phyloP scores from a whole-genome alignment of 2,329 filamentous ascomycete species.

The Aschersonia sp. region DNA sequence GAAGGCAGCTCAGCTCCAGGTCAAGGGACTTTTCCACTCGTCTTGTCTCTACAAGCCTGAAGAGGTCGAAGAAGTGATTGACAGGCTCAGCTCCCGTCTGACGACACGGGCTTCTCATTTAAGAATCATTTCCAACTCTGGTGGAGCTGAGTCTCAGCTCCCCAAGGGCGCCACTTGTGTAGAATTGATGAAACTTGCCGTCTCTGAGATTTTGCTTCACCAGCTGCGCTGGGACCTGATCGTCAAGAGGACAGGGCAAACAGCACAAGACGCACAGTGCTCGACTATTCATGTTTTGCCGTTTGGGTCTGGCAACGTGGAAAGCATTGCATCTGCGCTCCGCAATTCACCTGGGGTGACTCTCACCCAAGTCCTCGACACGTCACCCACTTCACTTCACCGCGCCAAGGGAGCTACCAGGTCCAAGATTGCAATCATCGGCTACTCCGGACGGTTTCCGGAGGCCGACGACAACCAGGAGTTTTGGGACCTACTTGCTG shows the following conservation, averaged over 20 bases:
- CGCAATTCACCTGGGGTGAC: neutral
- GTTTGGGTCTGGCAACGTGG: neutral
- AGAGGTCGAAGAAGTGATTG: neutral
- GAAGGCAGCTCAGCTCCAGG: neutral
- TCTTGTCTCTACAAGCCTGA: neutral
- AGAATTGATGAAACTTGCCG: neutral
- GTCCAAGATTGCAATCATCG: slow-evolving; percentile 2
- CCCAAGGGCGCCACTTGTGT: neutral
- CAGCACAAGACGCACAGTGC: neutral
- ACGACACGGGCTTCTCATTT: neutral
- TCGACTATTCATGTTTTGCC: neutral
- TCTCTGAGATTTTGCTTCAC: neutral
- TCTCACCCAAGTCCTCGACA: neutral
- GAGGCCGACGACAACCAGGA: neutral
- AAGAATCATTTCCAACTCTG: neutral
- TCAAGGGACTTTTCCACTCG: neutral
- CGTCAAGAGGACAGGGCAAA: neutral
- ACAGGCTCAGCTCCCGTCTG: neutral
- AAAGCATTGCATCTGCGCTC: neutral
- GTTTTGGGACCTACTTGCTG: slow-evolving; percentile 32
- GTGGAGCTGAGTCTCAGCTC: neutral
- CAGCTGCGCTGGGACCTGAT: slow-evolving; percentile 1
- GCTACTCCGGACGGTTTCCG: neutral
- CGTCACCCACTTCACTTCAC: neutral
- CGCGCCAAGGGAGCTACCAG: neutral